Base-by-base conservation (phyloP, 768 basidiomycete genomes). In the Russula sp. region DNA sequence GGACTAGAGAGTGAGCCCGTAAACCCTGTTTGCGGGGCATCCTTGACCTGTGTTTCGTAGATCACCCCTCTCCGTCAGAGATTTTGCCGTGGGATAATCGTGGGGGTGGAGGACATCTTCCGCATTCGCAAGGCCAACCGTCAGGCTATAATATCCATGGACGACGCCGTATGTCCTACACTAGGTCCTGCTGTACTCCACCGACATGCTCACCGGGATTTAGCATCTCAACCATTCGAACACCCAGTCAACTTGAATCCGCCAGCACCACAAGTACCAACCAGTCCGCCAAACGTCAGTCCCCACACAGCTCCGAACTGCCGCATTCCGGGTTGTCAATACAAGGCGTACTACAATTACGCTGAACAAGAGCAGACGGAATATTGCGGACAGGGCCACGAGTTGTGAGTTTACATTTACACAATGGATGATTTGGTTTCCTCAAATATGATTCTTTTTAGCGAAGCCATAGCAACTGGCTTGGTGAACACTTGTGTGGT, bases 361-460 rank as follows among this genome's bases (percentile, higher is more conserved):
- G 13, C 60, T 9, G 60, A 61, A 25, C 35, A 56, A 25, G 63
- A 64, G 34, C 63, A 61, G 55, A 57, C 34, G 25, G 63, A 64
- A 41, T 64, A 59, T 7, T 64, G 63, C 18, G 63, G 63, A 29
- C 35, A 61, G 4, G 60, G 60, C 7, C 55, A 57, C 25, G 48
- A 61, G 45, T 25, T 64, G 63, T 64, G 48, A 6, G 63, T 64
- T 3, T 38, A 13, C 14, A 39, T 51, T 43, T 6, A 22, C 22
- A 25, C 18, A 5, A 14, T 25, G 10, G 32, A 16, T 39, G 6
- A 20, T 16, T 3, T 18, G 18, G 3, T 34, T 22, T 20, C 34
- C 22, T 25, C 32, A 38, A 39, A 32, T 29, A 35, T 25, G 29
- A 25, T 56, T 35, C 20, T 52, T 13, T 43, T 41, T 32, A 64